Evolutionary conservation across 2,329 filamentous ascomycete species (phyloP), one percentile per base, ranked within the genome.

Genomic region (Grosmannia serpens): DNA sequence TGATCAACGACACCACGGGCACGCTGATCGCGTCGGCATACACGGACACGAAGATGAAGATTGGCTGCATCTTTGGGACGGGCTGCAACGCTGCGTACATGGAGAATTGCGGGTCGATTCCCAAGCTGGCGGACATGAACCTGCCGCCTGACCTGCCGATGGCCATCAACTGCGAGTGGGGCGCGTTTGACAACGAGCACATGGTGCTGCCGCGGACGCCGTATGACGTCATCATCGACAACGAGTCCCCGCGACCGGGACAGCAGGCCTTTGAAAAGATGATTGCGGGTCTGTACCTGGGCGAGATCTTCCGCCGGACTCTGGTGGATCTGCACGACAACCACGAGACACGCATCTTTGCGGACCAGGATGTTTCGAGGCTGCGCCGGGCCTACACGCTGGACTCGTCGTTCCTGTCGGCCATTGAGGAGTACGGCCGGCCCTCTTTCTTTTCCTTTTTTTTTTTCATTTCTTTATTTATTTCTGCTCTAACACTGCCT

Each of bases 71-170:
- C 70, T 99, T 99, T 68, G 94, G 94, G 66, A 99, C 94, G 15
- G 94, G 94, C 60, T 96, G 94, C 76, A 99, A 99, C 68, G 94
- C 92, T 47, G 94, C 94, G 46, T 99, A 99, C 77, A 95, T 99
- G 88, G 94, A 99, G 74, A 75, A 95, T 68, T 89, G 84, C 63
- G 91, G 90, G 64, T 89, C 87, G 15, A 90, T 99, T 64, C 92
- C 91, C 64, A 99, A 99, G 79, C 83, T 99, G 58, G 89, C 88
- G 13, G 85, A 96, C 75, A 82, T 95, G 79, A 94, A 95, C 67
- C 82, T 97, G 44, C 88, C 91, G 55, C 78, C 89, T 0, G 85
- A 94, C 62, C 84, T 84, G 61, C 90, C 87, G 53, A 95, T 96
- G 80, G 91, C 90, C 56, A 96, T 97, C 76, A 96, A 96, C 78